These are phyloP conservation scores for Diaporthe ampelina DNA, from an alignment of 2,329 filamentous ascomycete genomes.

Conservation along the genomic window DNA sequence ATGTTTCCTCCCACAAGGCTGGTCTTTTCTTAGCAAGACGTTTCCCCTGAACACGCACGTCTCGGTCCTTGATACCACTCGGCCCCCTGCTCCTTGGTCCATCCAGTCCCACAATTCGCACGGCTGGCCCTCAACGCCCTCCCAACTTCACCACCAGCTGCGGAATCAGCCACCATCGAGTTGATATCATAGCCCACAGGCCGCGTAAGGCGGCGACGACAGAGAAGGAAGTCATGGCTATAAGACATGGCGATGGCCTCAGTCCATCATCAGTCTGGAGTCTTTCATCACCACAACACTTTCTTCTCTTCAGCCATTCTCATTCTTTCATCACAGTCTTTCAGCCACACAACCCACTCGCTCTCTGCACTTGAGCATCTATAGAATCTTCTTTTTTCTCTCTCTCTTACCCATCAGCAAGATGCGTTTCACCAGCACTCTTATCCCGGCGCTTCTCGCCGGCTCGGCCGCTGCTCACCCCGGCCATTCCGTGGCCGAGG, in stretches of 20 bases:
- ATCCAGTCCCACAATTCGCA: constrained; percentile 23
- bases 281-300: constrained; percentile 14
- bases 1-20: constrained; percentile 26
- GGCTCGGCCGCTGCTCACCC: too few species aligned
- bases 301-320: too few species aligned
- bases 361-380: too few species aligned
- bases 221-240: neutral
- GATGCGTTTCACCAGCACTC: too few species aligned
- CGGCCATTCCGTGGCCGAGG: too few species aligned
- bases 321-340: too few species aligned
- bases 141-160: neutral
- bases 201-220: constrained; percentile 21
- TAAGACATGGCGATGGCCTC: constrained; percentile 19
- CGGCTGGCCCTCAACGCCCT: neutral
- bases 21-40: constrained; percentile 17
- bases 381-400: too few species aligned
- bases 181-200: constrained; percentile 32
- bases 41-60: constrained; percentile 13
- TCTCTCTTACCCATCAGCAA: too few species aligned
- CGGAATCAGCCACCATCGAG: neutral
- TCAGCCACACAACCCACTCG: too few species aligned
- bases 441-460: too few species aligned
- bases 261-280: constrained; percentile 1
- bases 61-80: constrained; percentile 14
- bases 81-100: constrained; percentile 8